A percentile compares a stretch with the other conserved stretches of the same genome.
phyloP scores from a whole-genome alignment of 257 asterid species.

The Penstemon davidsonii region DNA sequence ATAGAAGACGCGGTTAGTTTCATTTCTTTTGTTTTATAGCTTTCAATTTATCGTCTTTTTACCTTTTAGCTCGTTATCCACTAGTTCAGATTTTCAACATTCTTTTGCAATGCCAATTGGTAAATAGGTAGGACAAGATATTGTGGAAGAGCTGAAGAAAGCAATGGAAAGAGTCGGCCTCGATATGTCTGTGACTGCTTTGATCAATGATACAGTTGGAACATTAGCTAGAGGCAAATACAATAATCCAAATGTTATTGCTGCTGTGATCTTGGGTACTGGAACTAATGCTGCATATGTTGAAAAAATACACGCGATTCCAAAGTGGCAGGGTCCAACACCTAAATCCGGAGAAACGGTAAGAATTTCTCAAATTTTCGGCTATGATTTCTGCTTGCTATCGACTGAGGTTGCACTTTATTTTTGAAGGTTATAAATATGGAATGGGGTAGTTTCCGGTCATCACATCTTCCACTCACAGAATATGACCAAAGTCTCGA shows the following conservation, averaged over 20 bases:
- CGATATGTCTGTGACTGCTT: slow-evolving; percentile 79
- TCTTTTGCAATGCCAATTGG: neutral
- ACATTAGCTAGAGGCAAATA: slow-evolving; percentile 88
- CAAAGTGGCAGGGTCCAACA: slow-evolving; percentile 72
- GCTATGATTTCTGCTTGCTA: neutral
- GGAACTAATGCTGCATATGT: slow-evolving; percentile 97
- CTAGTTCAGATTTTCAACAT: slow-evolving; percentile 5
- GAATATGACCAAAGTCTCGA: slow-evolving; percentile 77
- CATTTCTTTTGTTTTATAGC: neutral
- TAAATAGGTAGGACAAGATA: slow-evolving; percentile 76
- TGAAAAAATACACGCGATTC: slow-evolving; percentile 78
- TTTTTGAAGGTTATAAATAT: slow-evolving; percentile 78
- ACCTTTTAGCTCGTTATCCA: neutral
- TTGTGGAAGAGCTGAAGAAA: slow-evolving; percentile 72
- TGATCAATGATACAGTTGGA: slow-evolving; percentile 95
- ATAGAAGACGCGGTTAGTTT: slow-evolving; percentile 52
- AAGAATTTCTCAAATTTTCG: slow-evolving; percentile 22
- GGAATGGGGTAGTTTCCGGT: slow-evolving; percentile 96
- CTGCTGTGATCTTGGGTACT: slow-evolving; percentile 89
- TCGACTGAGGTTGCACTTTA: slow-evolving; percentile 17
- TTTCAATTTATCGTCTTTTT: neutral
- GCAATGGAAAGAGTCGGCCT: slow-evolving; percentile 81
- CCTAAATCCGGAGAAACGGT: slow-evolving; percentile 86
- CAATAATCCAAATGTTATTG: slow-evolving; percentile 63
- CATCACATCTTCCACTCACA: slow-evolving; percentile 88